These are phyloP conservation scores for Metschnikowia koreensis DNA, from an alignment of 805 yeast species.

Conservation along the genomic window DNA sequence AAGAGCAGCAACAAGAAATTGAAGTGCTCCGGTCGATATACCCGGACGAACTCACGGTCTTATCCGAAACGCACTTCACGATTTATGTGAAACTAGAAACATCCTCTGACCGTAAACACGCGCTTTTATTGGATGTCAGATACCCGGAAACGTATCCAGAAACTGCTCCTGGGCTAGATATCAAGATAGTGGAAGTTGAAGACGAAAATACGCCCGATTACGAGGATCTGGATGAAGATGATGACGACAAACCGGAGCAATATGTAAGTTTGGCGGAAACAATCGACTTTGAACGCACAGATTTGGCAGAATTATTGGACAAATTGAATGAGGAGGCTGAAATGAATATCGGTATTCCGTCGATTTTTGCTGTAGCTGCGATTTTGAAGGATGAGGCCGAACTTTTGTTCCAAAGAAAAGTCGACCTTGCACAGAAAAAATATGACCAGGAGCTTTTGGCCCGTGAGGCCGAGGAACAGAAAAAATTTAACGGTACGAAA, in stretches of 20 bases:
- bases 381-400: constrained; percentile 83
- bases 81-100: constrained; percentile 69
- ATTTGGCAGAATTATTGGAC: constrained; percentile 39
- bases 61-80: constrained; percentile 49
- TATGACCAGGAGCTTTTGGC: constrained; percentile 58
- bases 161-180: constrained; percentile 57
- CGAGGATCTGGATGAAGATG: constrained; percentile 30
- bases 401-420: constrained; percentile 55
- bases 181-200: constrained; percentile 33
- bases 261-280: constrained; percentile 55
- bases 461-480: constrained; percentile 79
- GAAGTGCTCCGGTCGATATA: constrained; percentile 89
- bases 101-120: constrained; percentile 56
- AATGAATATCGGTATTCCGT: constrained; percentile 86
- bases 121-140: constrained; percentile 54
- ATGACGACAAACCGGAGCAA: constrained; percentile 18
- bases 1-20: constrained; percentile 86
- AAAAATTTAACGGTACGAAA: constrained; percentile 86
- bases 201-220: constrained; percentile 41
- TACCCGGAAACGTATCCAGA: constrained; percentile 86
- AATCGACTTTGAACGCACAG: constrained; percentile 53
- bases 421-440: constrained; percentile 50
- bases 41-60: constrained; percentile 76
- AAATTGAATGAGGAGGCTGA: constrained; percentile 60
- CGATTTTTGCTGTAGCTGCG: constrained; percentile 76